A percentile compares a stretch with the other conserved stretches of the same genome.
phyloP scores from a whole-genome alignment of 192 early-diverging fungal genomes.

The Mortierella antarctica region DNA sequence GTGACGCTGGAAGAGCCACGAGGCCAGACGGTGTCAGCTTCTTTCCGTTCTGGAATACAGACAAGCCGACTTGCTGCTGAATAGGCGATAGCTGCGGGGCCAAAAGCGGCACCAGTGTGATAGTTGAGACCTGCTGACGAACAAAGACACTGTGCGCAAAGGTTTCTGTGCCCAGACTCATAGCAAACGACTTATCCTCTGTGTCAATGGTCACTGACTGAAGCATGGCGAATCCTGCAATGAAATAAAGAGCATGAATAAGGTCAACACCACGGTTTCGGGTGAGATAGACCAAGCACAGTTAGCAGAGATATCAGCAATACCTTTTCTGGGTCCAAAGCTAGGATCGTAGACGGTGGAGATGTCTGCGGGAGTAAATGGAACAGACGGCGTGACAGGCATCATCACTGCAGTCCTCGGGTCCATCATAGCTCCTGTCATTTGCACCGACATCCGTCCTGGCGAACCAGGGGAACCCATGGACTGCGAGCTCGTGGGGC shows the following conservation, averaged over 20 bases:
- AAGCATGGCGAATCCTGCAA: conserved; percentile 47
- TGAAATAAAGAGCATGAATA: neutral
- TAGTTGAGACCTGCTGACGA: conserved; percentile 15
- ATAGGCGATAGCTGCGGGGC: conserved; percentile 34
- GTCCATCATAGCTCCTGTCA: conserved; percentile 10
- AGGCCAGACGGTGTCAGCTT: conserved; percentile 35
- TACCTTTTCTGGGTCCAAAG: conserved; percentile 47
- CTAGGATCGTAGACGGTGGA: conserved; percentile 31
- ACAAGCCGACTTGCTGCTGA: conserved; percentile 41
- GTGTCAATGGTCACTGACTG: conserved; percentile 46
- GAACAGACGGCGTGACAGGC: neutral
- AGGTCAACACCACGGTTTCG: neutral
- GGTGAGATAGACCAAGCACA: no score
- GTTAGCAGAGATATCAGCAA: neutral
- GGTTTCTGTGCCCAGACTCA: conserved; percentile 37
- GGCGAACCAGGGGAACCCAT: conserved; percentile 45
- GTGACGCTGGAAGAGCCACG: conserved; percentile 17
- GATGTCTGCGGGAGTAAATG: conserved; percentile 25
- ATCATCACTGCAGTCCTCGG: conserved; percentile 10
- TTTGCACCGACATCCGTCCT: conserved; percentile 15
- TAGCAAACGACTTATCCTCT: conserved; percentile 53
- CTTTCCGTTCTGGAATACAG: conserved; percentile 50
- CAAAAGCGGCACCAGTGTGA: conserved; percentile 44
- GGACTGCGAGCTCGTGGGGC: conserved; percentile 32
- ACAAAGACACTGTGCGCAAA: conserved; percentile 48